Conservation (phyloP, 257 asterid species). For the Solanum rostratum region DNA sequence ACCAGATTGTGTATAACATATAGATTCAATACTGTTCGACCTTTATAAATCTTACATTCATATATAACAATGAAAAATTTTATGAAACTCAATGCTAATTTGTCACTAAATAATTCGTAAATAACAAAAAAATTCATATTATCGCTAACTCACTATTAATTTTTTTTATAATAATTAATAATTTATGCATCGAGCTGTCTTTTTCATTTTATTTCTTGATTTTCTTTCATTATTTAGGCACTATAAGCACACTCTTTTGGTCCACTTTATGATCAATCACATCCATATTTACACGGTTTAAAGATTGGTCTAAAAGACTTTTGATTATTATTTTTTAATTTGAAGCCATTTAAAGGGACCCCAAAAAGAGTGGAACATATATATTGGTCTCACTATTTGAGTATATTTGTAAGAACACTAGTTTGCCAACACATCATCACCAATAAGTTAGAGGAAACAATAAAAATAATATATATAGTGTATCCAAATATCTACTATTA, state of each 20-base stretch:
- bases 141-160: not conserved
- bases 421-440: not conserved
- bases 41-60: not conserved
- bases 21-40: rapidly evolving
- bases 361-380: not conserved
- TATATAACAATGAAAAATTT: not conserved
- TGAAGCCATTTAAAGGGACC: not conserved
- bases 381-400: not conserved
- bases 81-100: not conserved
- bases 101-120: not conserved
- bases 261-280: not conserved
- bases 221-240: not conserved
- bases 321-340: not conserved
- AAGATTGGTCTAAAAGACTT: not conserved
- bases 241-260: not conserved
- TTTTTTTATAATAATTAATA: not conserved
- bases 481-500: not conserved
- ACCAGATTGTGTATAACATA: not conserved
- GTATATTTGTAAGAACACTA: not conserved
- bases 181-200: not conserved
- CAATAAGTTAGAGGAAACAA: not conserved
- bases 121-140: not conserved
- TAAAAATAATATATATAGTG: no score
- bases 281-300: not conserved
- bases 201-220: not conserved